Evolutionary conservation across 2,329 filamentous ascomycete species (phyloP), one percentile per base, ranked within the genome.

Genomic region (Fusarium continuum): DNA sequence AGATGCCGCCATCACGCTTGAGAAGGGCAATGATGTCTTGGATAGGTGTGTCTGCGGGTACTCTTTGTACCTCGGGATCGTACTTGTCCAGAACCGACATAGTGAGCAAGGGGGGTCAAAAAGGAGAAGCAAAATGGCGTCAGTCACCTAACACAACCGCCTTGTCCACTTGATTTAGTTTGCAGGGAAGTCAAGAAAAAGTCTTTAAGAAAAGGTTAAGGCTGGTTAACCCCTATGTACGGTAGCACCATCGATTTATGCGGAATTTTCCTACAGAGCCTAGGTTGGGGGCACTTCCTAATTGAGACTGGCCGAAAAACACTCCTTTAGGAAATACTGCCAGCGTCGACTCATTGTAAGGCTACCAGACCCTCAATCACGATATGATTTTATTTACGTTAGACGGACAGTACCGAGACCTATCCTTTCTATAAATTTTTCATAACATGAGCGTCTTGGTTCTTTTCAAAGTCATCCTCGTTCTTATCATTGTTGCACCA

Each of bases 1-100:
- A 54, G 20, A 56, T 38, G 4, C 48, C 53, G 0, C 53, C 53
- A 16, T 56, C 47, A 17, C 47, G 48, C 16, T 56, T 56, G n/a
- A 54, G 53, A 13, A 56, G 48, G 3, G 19, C 39, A 5, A 56
- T 29, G 11, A 31, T 31, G 4, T 44, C 40, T 20, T 44, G 26
- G 4, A 16, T 16, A 6, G 40, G 26, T 3, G 40, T 43, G 17
- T 43, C 39, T 11, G 39, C n/a, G n/a, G n/a, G n/a, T n/a, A n/a
- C n/a, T n/a, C n/a, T n/a, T n/a, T n/a, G n/a, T n/a, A 45, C 52
- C n/a, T 55, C 31, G 4, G 47, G 25, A 8, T 47, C 26, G 0
- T 53, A 55, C 13, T 32, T 55, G 8, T 52, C 38, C 2, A 11
- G 8, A 10, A 38, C 0, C 5, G 38, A 32, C 52, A 55, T 55